Percentiles rank a stretch among this genome's conserved stretches.
Conservation (phyloP, 106 monocot species). For the Xerophyta viscosa region DNA sequence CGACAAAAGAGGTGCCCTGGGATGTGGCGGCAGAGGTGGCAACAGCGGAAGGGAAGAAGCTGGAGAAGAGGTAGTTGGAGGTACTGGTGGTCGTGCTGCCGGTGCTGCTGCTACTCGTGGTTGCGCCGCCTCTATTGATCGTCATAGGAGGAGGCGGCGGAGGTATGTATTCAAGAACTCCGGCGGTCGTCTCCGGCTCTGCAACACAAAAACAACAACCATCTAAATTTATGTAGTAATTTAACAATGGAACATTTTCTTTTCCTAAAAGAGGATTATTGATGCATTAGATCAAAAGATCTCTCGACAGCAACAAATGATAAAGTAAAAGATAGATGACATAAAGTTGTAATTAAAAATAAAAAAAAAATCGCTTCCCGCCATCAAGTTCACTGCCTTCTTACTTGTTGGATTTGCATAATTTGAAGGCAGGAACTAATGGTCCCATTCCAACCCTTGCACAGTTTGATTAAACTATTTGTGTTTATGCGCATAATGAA, state of each 20-base stretch:
- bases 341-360: no score
- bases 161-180: conserved; percentile 14
- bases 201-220: background rate
- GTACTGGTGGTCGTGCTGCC: conserved; percentile 6
- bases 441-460: no score
- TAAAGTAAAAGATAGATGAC: no score
- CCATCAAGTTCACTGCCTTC: no score
- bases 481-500: no score
- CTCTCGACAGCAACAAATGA: no score
- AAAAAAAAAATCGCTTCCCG: no score
- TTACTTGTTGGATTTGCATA: no score
- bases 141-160: background rate
- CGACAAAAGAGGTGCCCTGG: conserved; percentile 13
- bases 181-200: conserved; percentile 17
- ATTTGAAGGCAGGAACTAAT: no score
- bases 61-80: conserved; percentile 25
- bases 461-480: no score
- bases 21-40: background rate
- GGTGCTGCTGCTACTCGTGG: conserved; percentile 9
- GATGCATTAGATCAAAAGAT: no score
- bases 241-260: background rate
- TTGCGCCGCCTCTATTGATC: background rate
- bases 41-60: conserved; percentile 22
- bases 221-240: background rate
- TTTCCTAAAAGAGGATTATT: background rate